These are phyloP conservation scores for Lactarius pseudohatsudake DNA, from an alignment of 768 basidiomycete genomes.

Conservation along the genomic window DNA sequence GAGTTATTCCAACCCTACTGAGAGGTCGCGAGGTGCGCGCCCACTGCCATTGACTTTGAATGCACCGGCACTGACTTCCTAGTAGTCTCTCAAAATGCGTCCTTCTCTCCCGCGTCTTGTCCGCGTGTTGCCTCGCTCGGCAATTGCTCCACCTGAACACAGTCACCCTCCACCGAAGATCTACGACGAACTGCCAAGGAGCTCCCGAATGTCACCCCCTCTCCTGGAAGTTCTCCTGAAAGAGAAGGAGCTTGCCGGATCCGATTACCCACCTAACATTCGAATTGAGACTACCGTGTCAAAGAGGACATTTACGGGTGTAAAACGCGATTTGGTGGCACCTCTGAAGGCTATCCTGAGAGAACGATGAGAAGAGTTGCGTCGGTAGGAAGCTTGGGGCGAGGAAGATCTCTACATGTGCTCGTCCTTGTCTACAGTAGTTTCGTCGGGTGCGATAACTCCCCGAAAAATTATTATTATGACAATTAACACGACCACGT, in stretches of 20 bases:
- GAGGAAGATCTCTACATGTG: background rate
- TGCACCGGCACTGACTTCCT: background rate
- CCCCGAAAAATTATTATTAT: background rate
- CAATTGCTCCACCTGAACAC: conserved; percentile 32
- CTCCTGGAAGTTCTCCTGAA: conserved; percentile 46
- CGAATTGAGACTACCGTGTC: conserved; percentile 49
- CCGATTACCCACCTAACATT: conserved; percentile 48
- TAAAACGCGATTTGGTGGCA: conserved; percentile 40
- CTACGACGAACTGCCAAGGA: conserved; percentile 32
- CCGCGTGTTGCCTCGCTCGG: conserved; percentile 42
- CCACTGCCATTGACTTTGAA: background rate
- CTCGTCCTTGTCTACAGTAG: background rate
- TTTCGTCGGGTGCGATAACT: background rate
- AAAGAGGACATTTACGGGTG: conserved; percentile 41
- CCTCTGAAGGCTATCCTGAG: conserved; percentile 42
- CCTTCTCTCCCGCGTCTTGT: conserved; percentile 37
- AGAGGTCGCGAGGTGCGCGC: conserved; percentile 1
- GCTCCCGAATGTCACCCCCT: conserved; percentile 28
- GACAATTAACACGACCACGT: background rate
- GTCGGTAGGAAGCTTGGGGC: background rate
- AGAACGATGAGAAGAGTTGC: conserved; percentile 32
- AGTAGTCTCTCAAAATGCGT: conserved; percentile 33
- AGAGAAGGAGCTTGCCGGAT: conserved; percentile 41
- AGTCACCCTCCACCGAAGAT: conserved; percentile 29
- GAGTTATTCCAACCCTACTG: background rate